Base-by-base conservation (phyloP, 805 yeast genomes). In the Sugiyamaella valdiviana region DNA sequence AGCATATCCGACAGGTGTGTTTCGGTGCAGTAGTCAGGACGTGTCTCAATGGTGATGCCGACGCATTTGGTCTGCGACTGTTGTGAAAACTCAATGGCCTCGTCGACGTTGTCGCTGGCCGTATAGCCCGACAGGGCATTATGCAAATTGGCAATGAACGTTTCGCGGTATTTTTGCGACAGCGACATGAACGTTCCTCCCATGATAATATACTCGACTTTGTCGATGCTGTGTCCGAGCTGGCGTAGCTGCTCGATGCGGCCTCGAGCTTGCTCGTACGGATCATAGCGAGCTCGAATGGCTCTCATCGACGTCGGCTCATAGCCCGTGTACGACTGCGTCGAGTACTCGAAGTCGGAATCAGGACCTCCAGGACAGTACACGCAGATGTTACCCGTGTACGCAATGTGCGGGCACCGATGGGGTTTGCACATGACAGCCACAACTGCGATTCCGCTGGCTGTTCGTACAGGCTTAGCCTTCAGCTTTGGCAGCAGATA, bases 401-500 rank as follows among this genome's bases (percentile, higher is more conserved):
- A 93, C 17, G 99, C 98, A 60, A 93, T 93, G 67, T 93, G 99
- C 22, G 99, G 99, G 68, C 99, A 93, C 70, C 99, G 77, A 67
- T 93, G 99, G 2, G 99, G 99, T 67, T 93, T 93, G 72, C 97
- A 90, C 98, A 93, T 93, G 26, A 93, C 98, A 0, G 99, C 99
- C 40, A 93, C 98, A 17, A 93, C 99, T 7, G 99, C 99, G 51
- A 93, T 95, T 59, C 99, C 99, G 9, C 95, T 85, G 0, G 99
- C 99, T 0, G 99, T 93, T 67, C 99, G 78, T 40, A 93, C 98
- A 0, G 99, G 99, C 66, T 93, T 93, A n/a, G 99, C 99, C 68
- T 93, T 87, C 41, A 93, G 74, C 68, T 90, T 90, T 2, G 98
- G 99, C 36, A 93, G 73, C 47, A 93, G 69, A 61, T 89, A 89